Evolutionary conservation across 805 yeast species (phyloP).

Genomic region (Metschnikowia matae): DNA sequence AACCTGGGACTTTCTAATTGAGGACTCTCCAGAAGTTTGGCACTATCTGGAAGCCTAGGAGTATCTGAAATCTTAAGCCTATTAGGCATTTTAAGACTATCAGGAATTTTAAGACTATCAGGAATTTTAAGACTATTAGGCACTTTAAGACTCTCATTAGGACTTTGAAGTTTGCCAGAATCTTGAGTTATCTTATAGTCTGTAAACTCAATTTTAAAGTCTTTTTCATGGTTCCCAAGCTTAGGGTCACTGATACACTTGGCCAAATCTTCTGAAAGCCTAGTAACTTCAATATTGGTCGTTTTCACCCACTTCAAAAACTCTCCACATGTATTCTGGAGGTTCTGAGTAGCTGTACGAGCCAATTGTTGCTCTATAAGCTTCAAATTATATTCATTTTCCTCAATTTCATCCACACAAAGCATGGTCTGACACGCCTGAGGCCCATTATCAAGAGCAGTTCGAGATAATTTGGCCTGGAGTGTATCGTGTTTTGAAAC

Average conservation of each 20-base stretch:
- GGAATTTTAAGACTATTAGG: too few species aligned
- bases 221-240: neutral
- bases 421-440: slow-evolving; percentile 41
- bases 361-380: slow-evolving; percentile 50
- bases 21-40: too few species aligned
- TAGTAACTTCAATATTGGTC: neutral
- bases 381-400: slow-evolving; percentile 45
- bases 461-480: slow-evolving; percentile 35
- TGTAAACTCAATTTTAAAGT: too few species aligned
- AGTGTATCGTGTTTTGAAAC: slow-evolving; percentile 34
- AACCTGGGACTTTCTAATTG: too few species aligned
- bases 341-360: slow-evolving; percentile 42
- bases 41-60: too few species aligned
- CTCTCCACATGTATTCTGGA: slow-evolving; percentile 44
- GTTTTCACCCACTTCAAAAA: slow-evolving; percentile 33
- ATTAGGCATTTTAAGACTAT: too few species aligned
- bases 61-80: too few species aligned
- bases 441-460: slow-evolving; percentile 42
- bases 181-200: too few species aligned
- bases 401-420: slow-evolving; percentile 50
- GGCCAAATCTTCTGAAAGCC: neutral
- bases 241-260: neutral
- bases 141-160: too few species aligned
- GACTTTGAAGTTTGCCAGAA: too few species aligned
- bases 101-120: too few species aligned